Base-by-base conservation (phyloP, 257 asterid species). In the Jasminum sambac region DNA sequence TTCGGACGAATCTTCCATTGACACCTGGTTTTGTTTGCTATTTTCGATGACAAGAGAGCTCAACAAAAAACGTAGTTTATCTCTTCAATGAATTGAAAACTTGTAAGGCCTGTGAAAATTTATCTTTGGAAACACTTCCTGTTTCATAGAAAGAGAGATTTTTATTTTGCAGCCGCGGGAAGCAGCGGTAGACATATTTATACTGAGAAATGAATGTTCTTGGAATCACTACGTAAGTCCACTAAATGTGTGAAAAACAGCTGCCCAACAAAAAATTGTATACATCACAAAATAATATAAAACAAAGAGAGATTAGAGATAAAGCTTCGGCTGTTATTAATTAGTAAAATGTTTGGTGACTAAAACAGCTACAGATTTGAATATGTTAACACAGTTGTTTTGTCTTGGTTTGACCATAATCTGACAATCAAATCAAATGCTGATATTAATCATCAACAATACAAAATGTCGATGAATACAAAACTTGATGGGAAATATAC, bases 21-120 rank as follows among this genome's bases (percentile, higher is more conserved):
- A 36, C 7, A 60, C 13, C 43, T 41, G 61, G 37, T 66, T 48
- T 40, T 11, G 68, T n/a, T 61, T 57, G 7, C 59, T 24, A 11
- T 26, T 57, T 42, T 75, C 82, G 82, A 71, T 77, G 25, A 8
- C 37, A 23, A 73, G 13, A 5, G 36, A 21, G 16, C 34, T 21
- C 8, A 1, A 50, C 14, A 9, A 55, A 52, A 4, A 23, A 9
- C 14, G 21, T 26, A 3, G 23, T 19, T 55, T 23, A 19, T 55
- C n/a, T n/a, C n/a, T n/a, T n/a, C 62, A 8, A 10, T 0, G 2
- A 34, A 23, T 8, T 55, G 16, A 21, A 21, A 55, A 9, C 34
- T 55, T 30, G 34, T 12, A 48, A 30, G 36, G 36, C 36, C 36
- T 30, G 36, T 55, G 5, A 6, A 14, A 55, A 30, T 55, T 52